Evolutionary conservation across 257 asterid species (phyloP).

Genomic region (Scutellaria barbata): DNA sequence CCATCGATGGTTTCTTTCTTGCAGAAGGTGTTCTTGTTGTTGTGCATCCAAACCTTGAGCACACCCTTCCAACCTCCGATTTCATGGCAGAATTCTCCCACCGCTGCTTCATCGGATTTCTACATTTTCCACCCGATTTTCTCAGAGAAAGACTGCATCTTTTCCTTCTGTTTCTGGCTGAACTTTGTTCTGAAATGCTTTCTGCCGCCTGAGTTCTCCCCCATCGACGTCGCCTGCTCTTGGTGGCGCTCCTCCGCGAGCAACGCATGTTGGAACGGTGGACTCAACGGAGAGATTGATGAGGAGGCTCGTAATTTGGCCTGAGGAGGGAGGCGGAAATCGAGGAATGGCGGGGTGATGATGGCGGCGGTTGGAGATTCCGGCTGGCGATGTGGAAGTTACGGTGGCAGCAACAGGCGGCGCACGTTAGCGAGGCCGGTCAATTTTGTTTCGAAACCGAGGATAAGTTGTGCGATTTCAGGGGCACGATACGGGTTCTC

Average conservation of each 20-base stretch:
- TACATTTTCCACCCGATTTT: too few species aligned
- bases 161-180: constrained; percentile 59
- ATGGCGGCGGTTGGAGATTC: constrained; percentile 35
- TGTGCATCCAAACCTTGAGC: too few species aligned
- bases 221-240: constrained; percentile 52
- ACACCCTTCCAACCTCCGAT: too few species aligned
- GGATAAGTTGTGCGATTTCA: too few species aligned
- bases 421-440: constrained; percentile 57
- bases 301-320: constrained; percentile 32
- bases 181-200: constrained; percentile 70
- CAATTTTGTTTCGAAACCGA: too few species aligned
- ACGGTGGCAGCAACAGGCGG: constrained; percentile 86
- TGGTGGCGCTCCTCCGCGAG: constrained; percentile 42
- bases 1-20: too few species aligned
- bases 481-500: too few species aligned
- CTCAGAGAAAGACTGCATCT: constrained; percentile 65
- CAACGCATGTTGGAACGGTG: constrained; percentile 39
- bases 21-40: too few species aligned
- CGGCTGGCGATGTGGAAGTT: constrained; percentile 69
- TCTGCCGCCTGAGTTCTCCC: constrained; percentile 44
- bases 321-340: too few species aligned
- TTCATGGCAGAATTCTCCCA: too few species aligned
- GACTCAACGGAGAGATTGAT: constrained; percentile 44
- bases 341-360: constrained; percentile 53
- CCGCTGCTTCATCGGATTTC: too few species aligned